Percentiles rank a stretch among this genome's conserved stretches.
Conservation (phyloP, 805 yeast species). For the Saturnispora diversa region DNA sequence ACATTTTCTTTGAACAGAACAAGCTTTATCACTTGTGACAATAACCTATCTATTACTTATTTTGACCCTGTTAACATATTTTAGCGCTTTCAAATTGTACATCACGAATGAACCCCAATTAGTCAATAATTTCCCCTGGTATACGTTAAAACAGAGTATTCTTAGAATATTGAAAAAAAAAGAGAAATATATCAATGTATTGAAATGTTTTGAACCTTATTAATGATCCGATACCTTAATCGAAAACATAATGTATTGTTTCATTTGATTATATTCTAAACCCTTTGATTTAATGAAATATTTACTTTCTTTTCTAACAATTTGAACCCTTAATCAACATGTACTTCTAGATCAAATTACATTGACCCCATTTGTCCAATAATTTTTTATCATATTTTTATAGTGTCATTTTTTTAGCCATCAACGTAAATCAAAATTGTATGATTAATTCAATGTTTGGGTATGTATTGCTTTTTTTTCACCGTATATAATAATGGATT, state of each 20-base stretch:
- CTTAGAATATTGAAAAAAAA: too few species aligned
- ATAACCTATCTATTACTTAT: slow-evolving; percentile 4
- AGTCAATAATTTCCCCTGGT: too few species aligned
- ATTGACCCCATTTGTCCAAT: slow-evolving; percentile 4
- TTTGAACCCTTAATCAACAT: not conserved
- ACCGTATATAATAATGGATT: too few species aligned
- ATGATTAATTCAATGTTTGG: slow-evolving; percentile 6
- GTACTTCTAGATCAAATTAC: not conserved
- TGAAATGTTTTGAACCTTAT: not conserved
- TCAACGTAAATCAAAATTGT: slow-evolving; percentile 9
- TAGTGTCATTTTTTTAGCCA: not conserved
- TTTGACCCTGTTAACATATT: too few species aligned
- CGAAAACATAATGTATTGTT: not conserved
- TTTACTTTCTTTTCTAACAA: not conserved
- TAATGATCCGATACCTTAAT: slow-evolving; percentile 2
- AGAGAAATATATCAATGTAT: too few species aligned
- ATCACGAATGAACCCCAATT: not conserved
- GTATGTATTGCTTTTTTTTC: slow-evolving; percentile 7
- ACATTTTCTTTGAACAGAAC: slow-evolving; percentile 1
- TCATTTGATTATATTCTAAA: not conserved
- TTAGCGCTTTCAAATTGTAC: too few species aligned
- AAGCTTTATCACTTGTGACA: slow-evolving; percentile 7
- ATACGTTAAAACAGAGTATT: too few species aligned
- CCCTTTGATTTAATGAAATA: slow-evolving; percentile 1
- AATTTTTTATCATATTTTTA: slow-evolving; percentile 3